Evolutionary conservation across 164 flowering plant species (phyloP), one percentile per base, ranked within the genome.

Genomic region (Nymphaea colorata): DNA sequence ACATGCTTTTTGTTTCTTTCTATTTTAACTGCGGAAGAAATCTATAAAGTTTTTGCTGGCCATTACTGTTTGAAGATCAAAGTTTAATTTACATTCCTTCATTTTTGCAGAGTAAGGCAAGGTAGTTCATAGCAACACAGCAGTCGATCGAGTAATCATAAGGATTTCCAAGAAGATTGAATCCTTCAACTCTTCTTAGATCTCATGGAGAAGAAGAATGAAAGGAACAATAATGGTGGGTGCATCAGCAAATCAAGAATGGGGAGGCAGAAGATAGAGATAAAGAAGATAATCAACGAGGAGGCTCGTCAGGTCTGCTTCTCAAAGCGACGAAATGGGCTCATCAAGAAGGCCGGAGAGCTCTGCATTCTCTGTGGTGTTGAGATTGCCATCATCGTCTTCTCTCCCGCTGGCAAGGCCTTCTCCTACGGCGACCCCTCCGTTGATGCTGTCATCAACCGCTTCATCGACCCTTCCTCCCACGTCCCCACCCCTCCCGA

Each of bases 281-380:
- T 71, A 3, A 44, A 66, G 41, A 66, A 60, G 61, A 71, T 71
- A 7, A 36, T 16, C 51, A 44, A 45, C 61, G 55, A 66, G 45
- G 69, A 61, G 8, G 42, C 64, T 15, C 62, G 67, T 4, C 69
- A 71, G n/a, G 74, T 71, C 45, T 55, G 66, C 62, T 71, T 71
- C 74, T 71, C 69, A 0, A 67, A 66, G 61, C 74, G 74, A 53
- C 66, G 74, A 1, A 10, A 59, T 0, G 74, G 74, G 2, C 45
- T 67, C 41, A 61, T 71, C 66, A 71, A 71, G 61, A 71, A 71
- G 55, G 69, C 70, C 14, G 42, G 63, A 17, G 74, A 71, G 70
- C 69, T 71, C 41, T 62, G 70, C 43, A 67, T 67, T 41, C 70
- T 71, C n/a, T 71, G 74, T 14, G 74, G 70, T 10, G 74, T 70